Evolutionary conservation across 2,329 filamentous ascomycete genomes (phyloP), one percentile per base, ranked within the genome.

Genomic region (Penicillium sp.): DNA sequence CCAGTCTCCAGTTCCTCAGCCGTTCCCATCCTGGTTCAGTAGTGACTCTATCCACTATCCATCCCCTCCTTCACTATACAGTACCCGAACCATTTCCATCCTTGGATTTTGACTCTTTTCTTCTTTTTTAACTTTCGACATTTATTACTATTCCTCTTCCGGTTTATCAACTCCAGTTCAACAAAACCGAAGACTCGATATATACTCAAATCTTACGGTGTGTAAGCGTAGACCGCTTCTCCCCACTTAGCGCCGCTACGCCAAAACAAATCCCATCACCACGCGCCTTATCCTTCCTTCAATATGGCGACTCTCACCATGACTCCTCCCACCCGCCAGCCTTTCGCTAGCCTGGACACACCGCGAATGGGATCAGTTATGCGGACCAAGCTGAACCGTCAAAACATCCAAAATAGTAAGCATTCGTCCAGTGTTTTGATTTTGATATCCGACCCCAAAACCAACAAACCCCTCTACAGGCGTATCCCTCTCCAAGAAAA

Each of bases 231-330:
- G 48, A 39, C 48, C 48, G 48, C 48, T 46, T 13, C 44, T 22
- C 44, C 64, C 67, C 67, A 68, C 67, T 66, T 66, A 56, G 65
- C 59, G 62, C 33, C 55, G 35, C 35, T 19, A 58, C 61, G 52
- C 59, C 64, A 65, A 64, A 67, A 66, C 65, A 68, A 68, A 65
- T 49, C 42, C 60, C 35, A 37, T 27, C 50, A 57, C 4, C 19
- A 48, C 43, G 24, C 54, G 39, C 37, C 19, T 37, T 24, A 49
- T n/a, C 21, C 46, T 46, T 37, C 47, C 22, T 56, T 47, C 61
- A 60, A 22, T 50, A 74, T 74, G 71, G 70, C 69, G 29, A 64
- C 72, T 49, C 66, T 75, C 61, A 72, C 71, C 46, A 73, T 74
- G 70, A 68, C 71, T 56, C 65, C 68, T 51, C 63, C 68, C 53